phyloP scores from a whole-genome alignment of 2,329 filamentous ascomycete genomes.

The Curvularia eragrostidis region DNA sequence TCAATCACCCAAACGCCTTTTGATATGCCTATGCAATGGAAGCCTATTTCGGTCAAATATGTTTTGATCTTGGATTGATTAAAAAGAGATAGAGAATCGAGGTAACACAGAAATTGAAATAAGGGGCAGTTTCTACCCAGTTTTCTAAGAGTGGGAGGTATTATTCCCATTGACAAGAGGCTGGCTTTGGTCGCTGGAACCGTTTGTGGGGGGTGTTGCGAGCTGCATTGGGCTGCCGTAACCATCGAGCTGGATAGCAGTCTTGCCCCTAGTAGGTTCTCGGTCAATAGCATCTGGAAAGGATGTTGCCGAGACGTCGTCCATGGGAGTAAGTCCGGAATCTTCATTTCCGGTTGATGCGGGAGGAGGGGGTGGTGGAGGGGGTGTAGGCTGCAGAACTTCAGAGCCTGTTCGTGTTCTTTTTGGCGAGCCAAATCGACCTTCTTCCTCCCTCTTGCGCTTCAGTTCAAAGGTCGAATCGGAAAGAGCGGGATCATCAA shows the following conservation, averaged over 20 bases:
- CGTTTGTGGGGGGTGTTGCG: slow-evolving; percentile 53
- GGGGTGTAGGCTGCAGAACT: slow-evolving; percentile 52
- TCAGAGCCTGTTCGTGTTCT: slow-evolving; percentile 41
- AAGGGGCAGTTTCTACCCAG: not conserved
- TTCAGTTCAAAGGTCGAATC: slow-evolving; percentile 44
- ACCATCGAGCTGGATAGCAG: slow-evolving; percentile 14
- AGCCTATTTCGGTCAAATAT: not conserved
- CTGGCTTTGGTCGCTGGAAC: slow-evolving; percentile 32
- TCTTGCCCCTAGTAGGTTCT: slow-evolving; percentile 14
- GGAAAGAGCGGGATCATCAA: slow-evolving; percentile 29
- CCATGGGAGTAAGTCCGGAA: slow-evolving; percentile 30
- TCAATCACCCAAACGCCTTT: slow-evolving; percentile 11
- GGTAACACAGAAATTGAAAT: slow-evolving; percentile 8
- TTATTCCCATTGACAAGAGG: slow-evolving; percentile 2
- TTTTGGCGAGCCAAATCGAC: slow-evolving; percentile 39
- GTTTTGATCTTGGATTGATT: slow-evolving; percentile 5
- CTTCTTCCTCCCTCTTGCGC: slow-evolving; percentile 48
- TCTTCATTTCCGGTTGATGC: slow-evolving; percentile 43
- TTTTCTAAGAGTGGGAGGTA: not conserved
- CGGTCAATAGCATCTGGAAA: slow-evolving; percentile 26
- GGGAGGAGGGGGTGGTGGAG: slow-evolving; percentile 49
- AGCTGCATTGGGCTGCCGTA: slow-evolving; percentile 51
- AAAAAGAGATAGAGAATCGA: slow-evolving; percentile 11
- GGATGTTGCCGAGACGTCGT: slow-evolving; percentile 26
- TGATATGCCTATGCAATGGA: slow-evolving; percentile 8